A percentile compares a stretch with the other conserved stretches of the same genome.
Conservation (phyloP, 1,284 basidiomycete genomes). For the Psilocybe mexicana region DNA sequence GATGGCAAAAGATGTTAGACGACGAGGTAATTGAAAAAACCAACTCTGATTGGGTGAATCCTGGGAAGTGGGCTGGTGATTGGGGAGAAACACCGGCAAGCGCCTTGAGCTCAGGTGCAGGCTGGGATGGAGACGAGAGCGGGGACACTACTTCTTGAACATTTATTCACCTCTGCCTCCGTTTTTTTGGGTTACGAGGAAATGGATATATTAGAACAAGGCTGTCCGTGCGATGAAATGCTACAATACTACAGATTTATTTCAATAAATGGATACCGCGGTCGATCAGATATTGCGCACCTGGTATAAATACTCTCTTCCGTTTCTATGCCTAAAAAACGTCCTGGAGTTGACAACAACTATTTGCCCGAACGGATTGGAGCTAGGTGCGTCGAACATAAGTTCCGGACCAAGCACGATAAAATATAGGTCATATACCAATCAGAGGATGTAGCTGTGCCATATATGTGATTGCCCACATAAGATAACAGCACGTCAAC, state of each 20-base stretch:
- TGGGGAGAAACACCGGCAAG: conserved; percentile 17
- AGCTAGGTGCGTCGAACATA: conserved; percentile 11
- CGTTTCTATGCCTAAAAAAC: background rate
- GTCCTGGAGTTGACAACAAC: background rate
- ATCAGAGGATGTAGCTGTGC: conserved; percentile 90
- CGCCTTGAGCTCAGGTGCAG: conserved; percentile 33
- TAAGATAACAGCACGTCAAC: conserved; percentile 82
- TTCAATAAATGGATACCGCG: background rate
- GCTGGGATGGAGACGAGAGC: conserved; percentile 45
- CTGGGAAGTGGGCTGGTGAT: background rate
- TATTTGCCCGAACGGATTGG: conserved; percentile 23
- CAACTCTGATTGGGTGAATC: conserved; percentile 3
- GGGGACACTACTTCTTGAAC: conserved; percentile 32
- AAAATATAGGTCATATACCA: conserved; percentile 47
- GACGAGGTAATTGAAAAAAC: background rate
- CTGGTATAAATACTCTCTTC: conserved; percentile 30
- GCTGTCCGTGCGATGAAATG: conserved; percentile 13
- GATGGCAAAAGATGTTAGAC: conserved; percentile 11
- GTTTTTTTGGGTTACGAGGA: background rate
- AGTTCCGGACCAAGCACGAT: background rate
- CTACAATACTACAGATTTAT: conserved; percentile 22
- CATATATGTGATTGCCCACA: conserved; percentile 95
- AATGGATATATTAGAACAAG: conserved; percentile 9
- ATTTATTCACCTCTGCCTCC: background rate
- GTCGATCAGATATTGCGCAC: conserved; percentile 15